phyloP scores from a whole-genome alignment of 441 rosid species.

The Corymbia calophylla region DNA sequence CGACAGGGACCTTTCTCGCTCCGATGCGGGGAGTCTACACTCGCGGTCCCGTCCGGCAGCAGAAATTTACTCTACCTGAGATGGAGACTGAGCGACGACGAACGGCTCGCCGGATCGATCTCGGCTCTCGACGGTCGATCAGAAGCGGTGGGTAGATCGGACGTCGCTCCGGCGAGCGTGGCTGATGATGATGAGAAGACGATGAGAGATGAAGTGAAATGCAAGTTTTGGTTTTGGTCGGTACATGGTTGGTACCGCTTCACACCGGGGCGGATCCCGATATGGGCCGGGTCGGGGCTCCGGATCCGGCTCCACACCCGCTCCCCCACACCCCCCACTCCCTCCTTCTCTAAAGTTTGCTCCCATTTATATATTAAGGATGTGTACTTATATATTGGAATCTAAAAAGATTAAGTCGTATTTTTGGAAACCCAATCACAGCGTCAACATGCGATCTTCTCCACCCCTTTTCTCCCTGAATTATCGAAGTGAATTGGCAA shows the following conservation, averaged over 20 bases:
- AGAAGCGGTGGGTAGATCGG: not conserved
- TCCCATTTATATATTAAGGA: no score
- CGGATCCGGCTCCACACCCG: not conserved
- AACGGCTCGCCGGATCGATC: not conserved
- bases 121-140: not conserved
- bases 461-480: not conserved
- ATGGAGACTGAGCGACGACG: not conserved
- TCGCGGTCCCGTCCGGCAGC: not conserved
- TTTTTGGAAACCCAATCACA: not conserved
- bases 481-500: not conserved
- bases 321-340: no score
- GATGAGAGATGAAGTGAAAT: not conserved
- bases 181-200: not conserved
- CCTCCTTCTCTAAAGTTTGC: no score
- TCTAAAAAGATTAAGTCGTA: not conserved
- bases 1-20: not conserved
- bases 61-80: not conserved
- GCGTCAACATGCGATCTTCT: not conserved
- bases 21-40: not conserved
- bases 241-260: not conserved
- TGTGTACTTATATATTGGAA: not conserved
- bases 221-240: not conserved
- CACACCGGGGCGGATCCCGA: not conserved
- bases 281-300: not conserved
- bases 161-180: not conserved